Evolutionary conservation across 495 filamentous ascomycete genomes (phyloP), one percentile per base, ranked within the genome.

Genomic region (Echria macrotheca): DNA sequence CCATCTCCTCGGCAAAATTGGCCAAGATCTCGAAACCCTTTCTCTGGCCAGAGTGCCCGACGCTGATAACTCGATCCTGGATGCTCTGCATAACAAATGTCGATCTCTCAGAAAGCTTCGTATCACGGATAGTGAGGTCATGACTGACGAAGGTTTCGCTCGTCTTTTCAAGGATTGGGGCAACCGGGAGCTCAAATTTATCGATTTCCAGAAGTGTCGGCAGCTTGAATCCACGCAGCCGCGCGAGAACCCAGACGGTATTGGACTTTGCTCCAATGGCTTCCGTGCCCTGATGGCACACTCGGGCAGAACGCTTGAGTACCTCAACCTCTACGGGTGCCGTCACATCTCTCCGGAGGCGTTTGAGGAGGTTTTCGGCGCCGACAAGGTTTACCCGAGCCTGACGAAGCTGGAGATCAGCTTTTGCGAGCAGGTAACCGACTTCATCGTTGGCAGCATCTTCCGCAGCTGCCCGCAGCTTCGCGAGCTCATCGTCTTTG

Each of bases 231-330:
- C 84, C 50, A 58, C 71, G 17, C 43, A 59, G 0, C 70, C 73
- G 14, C 57, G 66, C 15, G 54, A 64, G n/a, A 88, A 85, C 56
- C 75, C 80, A 1, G 69, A 82, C 50, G 69, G 71, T 15, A 66
- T 86, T 24, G 89, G 89, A 14, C 78, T 95, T 45, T 86, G 81
- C 36, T 83, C 81, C 8, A 60, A 72, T 31, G 88, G 86, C 0
- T 91, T 96, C 64, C 56, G 73, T 38, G 84, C 88, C 1, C 64
- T 95, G 43, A 95, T 96, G 86, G 67, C 67, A n/a, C 90, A 95
- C 59, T 95, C 89, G 0, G 85, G 86, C 29, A 53, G 60, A 6
- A 65, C 57, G 8, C 66, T 96, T 1, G 65, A 75, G 48, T 67
- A 73, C 14, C 67, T 96, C 15, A 83, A 91, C 55, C 72, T 95